These are phyloP conservation scores for Flaveria trinervia DNA, from an alignment of 129 eudicot species.

Conservation along the genomic window DNA sequence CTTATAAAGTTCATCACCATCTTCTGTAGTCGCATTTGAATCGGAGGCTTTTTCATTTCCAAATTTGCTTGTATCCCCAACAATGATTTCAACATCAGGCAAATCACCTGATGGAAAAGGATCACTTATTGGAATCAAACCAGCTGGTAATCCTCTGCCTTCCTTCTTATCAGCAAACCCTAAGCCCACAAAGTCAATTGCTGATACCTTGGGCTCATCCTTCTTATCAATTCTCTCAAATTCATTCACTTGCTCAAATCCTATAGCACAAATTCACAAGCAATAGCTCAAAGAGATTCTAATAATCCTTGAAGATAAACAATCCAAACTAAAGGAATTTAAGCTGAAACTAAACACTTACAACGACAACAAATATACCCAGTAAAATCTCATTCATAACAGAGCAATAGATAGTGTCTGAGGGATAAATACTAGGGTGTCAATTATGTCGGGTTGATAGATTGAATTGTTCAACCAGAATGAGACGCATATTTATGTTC, in stretches of 20 bases:
- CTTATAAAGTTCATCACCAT: constrained; percentile 65
- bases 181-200: constrained; percentile 79
- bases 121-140: constrained; percentile 61
- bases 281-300: background rate
- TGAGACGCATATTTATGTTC: too few relatives aligned
- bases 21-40: constrained; percentile 42
- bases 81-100: constrained; percentile 79
- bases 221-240: constrained; percentile 39
- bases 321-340: background rate
- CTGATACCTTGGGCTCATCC: constrained; percentile 50
- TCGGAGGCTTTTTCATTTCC: constrained; percentile 34
- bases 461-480: too few relatives aligned
- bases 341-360: background rate
- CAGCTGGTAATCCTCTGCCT: constrained; percentile 81
- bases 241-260: constrained; percentile 33
- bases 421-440: too few relatives aligned
- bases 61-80: constrained; percentile 79
- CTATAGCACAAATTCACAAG: constrained; percentile 32
- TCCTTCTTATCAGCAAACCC: constrained; percentile 75
- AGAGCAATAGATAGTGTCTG: too few relatives aligned
- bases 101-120: constrained; percentile 59
- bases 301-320: background rate
- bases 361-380: background rate
- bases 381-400: too few relatives aligned
- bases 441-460: too few relatives aligned